Percentiles rank a stretch among this genome's conserved stretches.
Evolutionary conservation across 2,329 filamentous ascomycete species (phyloP).

Genomic region (Penicillium sp.): DNA sequence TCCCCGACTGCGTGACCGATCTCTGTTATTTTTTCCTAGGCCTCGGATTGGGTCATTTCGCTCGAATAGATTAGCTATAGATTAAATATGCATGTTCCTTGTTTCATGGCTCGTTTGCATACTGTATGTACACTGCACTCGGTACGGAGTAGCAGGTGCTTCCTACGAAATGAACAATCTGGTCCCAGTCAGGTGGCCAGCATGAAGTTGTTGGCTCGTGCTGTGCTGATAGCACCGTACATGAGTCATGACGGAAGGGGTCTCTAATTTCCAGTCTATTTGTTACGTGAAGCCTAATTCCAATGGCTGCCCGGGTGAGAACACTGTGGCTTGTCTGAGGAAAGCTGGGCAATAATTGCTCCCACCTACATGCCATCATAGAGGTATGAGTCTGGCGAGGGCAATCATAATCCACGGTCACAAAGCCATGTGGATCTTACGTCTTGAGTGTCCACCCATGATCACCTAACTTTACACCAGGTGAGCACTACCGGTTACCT

Average conservation of each 20-base stretch:
- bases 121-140: conserved; percentile 2
- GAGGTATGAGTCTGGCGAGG: conserved; percentile 12
- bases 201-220: conserved; percentile 18
- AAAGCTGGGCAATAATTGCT: conserved; percentile 15
- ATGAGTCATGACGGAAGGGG: conserved; percentile 6
- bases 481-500: background rate
- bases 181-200: conserved; percentile 6
- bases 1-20: conserved; percentile 14
- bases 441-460: too few species aligned
- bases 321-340: background rate
- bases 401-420: conserved; percentile 2
- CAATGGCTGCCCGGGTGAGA: background rate
- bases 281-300: background rate
- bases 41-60: background rate
- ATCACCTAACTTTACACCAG: background rate
- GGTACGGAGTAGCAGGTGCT: background rate
- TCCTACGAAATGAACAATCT: background rate
- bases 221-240: conserved; percentile 2
- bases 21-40: background rate
- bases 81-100: background rate
- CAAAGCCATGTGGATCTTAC: conserved; percentile 5
- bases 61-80: background rate
- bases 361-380: conserved; percentile 7
- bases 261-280: background rate
- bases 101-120: background rate